Conservation (phyloP, 345 rosid genomes). For the Litchi chinensis region DNA sequence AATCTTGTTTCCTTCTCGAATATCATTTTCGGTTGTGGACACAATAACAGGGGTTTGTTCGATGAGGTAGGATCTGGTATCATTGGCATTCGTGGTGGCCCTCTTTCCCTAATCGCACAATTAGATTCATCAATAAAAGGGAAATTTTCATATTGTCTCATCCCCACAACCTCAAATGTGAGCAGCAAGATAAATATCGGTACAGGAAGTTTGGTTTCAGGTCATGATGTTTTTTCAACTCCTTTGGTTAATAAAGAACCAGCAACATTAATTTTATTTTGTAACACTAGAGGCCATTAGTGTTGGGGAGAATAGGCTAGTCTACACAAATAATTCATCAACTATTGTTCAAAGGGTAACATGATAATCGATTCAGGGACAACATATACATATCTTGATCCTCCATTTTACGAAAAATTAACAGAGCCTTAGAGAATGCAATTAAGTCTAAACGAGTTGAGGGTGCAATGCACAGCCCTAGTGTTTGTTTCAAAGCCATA, state of each 20-base stretch:
- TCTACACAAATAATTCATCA: slow-evolving; percentile 23
- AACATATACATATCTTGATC: slow-evolving; percentile 47
- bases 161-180: slow-evolving; percentile 29
- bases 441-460: slow-evolving; percentile 35
- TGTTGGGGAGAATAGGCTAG: slow-evolving; percentile 45
- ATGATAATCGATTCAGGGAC: slow-evolving; percentile 67
- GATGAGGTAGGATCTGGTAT: slow-evolving; percentile 54
- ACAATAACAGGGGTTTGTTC: slow-evolving; percentile 43
- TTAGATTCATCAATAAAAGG: slow-evolving; percentile 33
- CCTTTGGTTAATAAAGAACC: slow-evolving; percentile 40
- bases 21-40: slow-evolving; percentile 57
- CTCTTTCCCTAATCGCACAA: slow-evolving; percentile 55
- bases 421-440: slow-evolving; percentile 30
- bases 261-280: slow-evolving; percentile 44
- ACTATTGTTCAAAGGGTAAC: slow-evolving; percentile 30
- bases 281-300: slow-evolving; percentile 59
- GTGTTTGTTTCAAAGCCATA: slow-evolving; percentile 31
- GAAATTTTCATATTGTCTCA: slow-evolving; percentile 64
- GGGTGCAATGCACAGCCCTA: slow-evolving; percentile 37
- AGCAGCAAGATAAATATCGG: slow-evolving; percentile 59
- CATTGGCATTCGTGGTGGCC: slow-evolving; percentile 65
- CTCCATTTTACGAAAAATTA: slow-evolving; percentile 37
- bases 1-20: slow-evolving; percentile 25
- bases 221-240: slow-evolving; percentile 34
- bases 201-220: slow-evolving; percentile 20